phyloP scores from a whole-genome alignment of 129 eudicot species.

The Artemisia tridentata region DNA sequence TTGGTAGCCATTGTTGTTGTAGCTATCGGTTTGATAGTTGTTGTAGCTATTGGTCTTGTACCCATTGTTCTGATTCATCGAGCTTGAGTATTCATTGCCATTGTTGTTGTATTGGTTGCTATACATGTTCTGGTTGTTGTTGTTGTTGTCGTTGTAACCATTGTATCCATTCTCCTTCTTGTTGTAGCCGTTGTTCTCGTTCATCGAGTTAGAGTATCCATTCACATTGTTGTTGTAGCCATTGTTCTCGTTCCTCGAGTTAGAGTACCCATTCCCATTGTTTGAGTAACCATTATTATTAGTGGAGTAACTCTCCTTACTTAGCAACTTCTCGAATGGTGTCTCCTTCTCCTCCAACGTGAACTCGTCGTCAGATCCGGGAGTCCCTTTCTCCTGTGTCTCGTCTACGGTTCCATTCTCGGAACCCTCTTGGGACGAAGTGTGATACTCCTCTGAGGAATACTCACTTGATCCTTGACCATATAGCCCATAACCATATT shows the following conservation, averaged over 20 bases:
- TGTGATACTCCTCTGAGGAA: constrained; percentile 21
- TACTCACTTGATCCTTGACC: constrained; percentile 35
- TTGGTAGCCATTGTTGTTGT: neutral
- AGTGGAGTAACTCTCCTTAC: constrained; percentile 28
- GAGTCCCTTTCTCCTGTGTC: constrained; percentile 8
- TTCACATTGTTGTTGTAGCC: constrained; percentile 14
- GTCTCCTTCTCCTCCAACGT: constrained; percentile 17
- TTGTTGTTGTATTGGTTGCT: constrained; percentile 6
- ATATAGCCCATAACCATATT: constrained; percentile 53
- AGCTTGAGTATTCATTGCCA: constrained; percentile 8
- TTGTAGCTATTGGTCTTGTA: constrained; percentile 15
- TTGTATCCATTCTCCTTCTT: constrained; percentile 18
- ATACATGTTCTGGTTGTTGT: constrained; percentile 14
- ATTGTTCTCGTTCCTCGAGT: constrained; percentile 17
- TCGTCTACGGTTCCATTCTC: constrained; percentile 9
- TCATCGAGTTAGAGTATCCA: constrained; percentile 8
- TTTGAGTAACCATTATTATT: constrained; percentile 9
- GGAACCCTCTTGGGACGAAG: neutral
- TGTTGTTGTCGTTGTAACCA: constrained; percentile 15
- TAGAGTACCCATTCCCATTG: constrained; percentile 13
- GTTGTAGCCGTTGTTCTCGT: constrained; percentile 22
- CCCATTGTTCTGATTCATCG: constrained; percentile 1
- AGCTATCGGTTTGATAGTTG: neutral
- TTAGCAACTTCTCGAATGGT: constrained; percentile 28
- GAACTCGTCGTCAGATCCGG: neutral